Evolutionary conservation across 768 basidiomycete genomes (phyloP).

Genomic region (Trametes sanguinea): DNA sequence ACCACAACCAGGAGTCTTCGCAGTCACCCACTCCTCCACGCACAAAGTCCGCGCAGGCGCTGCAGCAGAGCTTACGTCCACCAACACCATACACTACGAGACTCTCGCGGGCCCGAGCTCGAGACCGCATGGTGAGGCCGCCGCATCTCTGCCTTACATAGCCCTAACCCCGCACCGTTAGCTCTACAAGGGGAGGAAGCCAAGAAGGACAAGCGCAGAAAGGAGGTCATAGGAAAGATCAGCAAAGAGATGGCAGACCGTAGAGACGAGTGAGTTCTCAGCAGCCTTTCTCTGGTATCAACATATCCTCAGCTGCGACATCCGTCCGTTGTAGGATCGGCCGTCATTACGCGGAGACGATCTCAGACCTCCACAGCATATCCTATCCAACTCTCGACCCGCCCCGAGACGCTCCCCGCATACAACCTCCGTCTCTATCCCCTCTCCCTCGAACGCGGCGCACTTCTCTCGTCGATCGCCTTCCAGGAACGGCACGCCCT

Average conservation of each 20-base stretch:
- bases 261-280: constrained; percentile 65
- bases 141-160: constrained; percentile 1
- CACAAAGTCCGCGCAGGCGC: constrained; percentile 43
- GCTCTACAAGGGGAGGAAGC: constrained; percentile 40
- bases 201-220: constrained; percentile 67
- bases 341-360: constrained; percentile 58
- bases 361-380: constrained; percentile 58
- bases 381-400: constrained; percentile 64
- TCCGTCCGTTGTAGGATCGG: constrained; percentile 45
- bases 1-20: constrained; percentile 70
- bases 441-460: constrained; percentile 73
- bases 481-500: constrained; percentile 70
- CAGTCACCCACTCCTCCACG: constrained; percentile 55
- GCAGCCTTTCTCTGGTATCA: not conserved
- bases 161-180: constrained; percentile 10
- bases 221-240: constrained; percentile 67
- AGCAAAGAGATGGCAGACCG: constrained; percentile 75
- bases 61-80: constrained; percentile 33
- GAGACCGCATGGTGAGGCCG: constrained; percentile 40
- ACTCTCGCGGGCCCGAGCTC: constrained; percentile 45
- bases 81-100: constrained; percentile 38
- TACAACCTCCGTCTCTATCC: constrained; percentile 77
- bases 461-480: constrained; percentile 64
- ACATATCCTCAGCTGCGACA: not conserved
- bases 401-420: constrained; percentile 63